Base-by-base conservation (phyloP, 441 rosid species). In the Macaranga tanarius region DNA sequence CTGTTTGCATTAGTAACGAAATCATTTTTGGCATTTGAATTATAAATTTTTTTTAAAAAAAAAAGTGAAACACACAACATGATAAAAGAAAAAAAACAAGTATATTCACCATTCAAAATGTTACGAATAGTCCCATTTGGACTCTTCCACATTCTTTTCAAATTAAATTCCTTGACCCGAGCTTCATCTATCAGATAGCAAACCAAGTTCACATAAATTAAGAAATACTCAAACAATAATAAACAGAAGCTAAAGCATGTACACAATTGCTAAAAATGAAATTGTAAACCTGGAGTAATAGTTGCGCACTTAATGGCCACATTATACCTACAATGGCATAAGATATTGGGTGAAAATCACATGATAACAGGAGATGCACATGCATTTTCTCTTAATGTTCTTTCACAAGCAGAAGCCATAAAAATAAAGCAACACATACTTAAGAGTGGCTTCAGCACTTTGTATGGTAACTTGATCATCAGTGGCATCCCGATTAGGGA, bases 301-400 rank as follows among this genome's bases (percentile, higher is more conserved):
- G 99, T 95, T 23, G 97, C 99, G 74, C 99, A 92, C 84, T 94
- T 92, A 61, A 94, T 89, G 19, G 99, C 97, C 67, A 94, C 97
- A 74, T 95, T 95, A 74, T 89, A 89, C 88, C 99, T 94, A 63
- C 67, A 75, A 34, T 23, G 17, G 23, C 42, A 54, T 23, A 28
- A 20, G 7, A n/a, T n/a, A 54, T 19, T 0, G 15, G 52, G 20
- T 19, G 20, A 47, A 7, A 11, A 62, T 42, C 2, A 19, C 42
- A 62, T n/a, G n/a, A 5, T 38, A 10, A 42, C 12, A 34, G 38
- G 0, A 34, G 38, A 34, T 34, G 38, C 38, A 34, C 2, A 16
- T 5, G 0, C 26, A 12, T 25, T 55, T 57, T 62, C 42, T 17
- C 44, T 38, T 8, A 42, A 42, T 7, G 1, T n/a, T 22, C 5